These are phyloP conservation scores for Ogataea methanolica DNA, from an alignment of 805 yeast genomes.

Conservation along the genomic window DNA sequence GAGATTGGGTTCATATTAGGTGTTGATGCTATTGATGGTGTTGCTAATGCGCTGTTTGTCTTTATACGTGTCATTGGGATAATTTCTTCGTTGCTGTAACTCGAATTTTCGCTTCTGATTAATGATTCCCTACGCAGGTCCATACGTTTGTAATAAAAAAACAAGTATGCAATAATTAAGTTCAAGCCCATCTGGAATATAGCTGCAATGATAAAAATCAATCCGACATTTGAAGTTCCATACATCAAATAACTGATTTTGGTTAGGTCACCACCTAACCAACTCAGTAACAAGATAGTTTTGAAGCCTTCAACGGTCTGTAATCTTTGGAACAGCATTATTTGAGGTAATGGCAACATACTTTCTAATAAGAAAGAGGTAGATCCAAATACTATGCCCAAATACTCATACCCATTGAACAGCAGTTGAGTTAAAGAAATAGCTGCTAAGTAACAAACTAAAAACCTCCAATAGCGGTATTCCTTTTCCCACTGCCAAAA, in stretches of 20 bases:
- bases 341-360: constrained; percentile 72
- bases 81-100: background rate
- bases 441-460: constrained; percentile 36
- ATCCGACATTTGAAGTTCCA: constrained; percentile 68
- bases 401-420: constrained; percentile 21
- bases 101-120: constrained; percentile 7
- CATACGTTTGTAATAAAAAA: constrained; percentile 48
- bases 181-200: constrained; percentile 75
- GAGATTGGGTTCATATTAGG: background rate
- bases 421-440: constrained; percentile 18
- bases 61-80: constrained; percentile 5
- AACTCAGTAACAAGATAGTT: constrained; percentile 65
- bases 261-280: constrained; percentile 86
- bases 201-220: constrained; percentile 64
- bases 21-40: constrained; percentile 3
- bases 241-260: constrained; percentile 70
- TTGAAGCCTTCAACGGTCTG: constrained; percentile 77
- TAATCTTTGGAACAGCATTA: constrained; percentile 59
- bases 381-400: constrained; percentile 30
- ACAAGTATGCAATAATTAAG: constrained; percentile 67
- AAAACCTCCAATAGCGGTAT: constrained; percentile 35
- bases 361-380: constrained; percentile 60
- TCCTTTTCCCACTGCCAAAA: constrained; percentile 80
- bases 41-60: constrained; percentile 1
- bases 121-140: too few relatives aligned